phyloP scores from a whole-genome alignment of 2,329 filamentous ascomycete genomes.

The Penicillium sp. region DNA sequence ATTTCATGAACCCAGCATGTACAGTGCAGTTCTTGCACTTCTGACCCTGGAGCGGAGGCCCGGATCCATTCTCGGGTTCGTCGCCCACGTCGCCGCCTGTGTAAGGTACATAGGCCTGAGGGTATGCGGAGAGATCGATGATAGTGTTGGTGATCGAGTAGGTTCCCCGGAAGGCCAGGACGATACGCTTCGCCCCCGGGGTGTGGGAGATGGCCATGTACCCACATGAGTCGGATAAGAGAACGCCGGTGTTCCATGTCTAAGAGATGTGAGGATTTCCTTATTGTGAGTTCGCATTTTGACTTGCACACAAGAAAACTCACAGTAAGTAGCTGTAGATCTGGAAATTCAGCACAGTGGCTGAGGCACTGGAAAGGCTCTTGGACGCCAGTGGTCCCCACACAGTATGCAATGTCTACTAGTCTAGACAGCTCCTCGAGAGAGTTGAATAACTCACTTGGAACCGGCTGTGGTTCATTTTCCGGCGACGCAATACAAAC shows the following conservation, averaged over 20 bases:
- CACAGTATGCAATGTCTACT: conserved; percentile 93
- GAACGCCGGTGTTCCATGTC: conserved; percentile 86
- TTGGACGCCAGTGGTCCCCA: conserved; percentile 77
- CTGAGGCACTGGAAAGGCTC: conserved; percentile 84
- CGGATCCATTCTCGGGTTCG: background rate
- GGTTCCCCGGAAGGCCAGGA: conserved; percentile 90
- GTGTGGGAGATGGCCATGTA: conserved; percentile 86
- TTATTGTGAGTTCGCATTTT: background rate
- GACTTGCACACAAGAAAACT: conserved; percentile 3
- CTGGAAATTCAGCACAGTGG: conserved; percentile 79
- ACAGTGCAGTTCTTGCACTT: conserved; percentile 84
- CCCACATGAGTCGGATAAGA: conserved; percentile 88
- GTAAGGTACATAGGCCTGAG: conserved; percentile 89
- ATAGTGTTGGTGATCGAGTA: conserved; percentile 93
- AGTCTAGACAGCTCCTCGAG: conserved; percentile 87
- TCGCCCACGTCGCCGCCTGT: conserved; percentile 51
- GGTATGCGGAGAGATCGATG: conserved; percentile 82
- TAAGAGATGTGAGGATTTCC: conserved; percentile 25
- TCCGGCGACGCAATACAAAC: background rate
- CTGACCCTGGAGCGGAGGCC: background rate
- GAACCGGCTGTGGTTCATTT: conserved; percentile 43
- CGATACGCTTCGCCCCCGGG: conserved; percentile 61
- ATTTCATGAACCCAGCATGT: conserved; percentile 83
- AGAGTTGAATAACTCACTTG: conserved; percentile 68
- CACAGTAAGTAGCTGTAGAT: conserved; percentile 71